Conservation (phyloP, 2,329 filamentous ascomycete genomes). For the Metarhizium album region DNA sequence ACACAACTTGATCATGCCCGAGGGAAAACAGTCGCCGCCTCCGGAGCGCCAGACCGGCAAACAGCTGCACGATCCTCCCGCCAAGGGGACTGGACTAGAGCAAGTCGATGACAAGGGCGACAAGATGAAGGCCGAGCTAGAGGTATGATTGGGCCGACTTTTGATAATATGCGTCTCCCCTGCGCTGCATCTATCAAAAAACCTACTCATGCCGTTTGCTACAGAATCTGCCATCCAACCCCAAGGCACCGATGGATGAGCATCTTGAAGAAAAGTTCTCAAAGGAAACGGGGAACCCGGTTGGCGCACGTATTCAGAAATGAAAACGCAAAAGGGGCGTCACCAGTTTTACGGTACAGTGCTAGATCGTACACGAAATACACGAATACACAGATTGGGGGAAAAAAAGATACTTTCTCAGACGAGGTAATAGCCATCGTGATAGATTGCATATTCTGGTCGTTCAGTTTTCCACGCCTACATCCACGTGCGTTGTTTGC, state of each 20-base stretch:
- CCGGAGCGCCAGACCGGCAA: conserved; percentile 56
- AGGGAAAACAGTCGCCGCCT: conserved; percentile 53
- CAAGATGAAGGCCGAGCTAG: conserved; percentile 38
- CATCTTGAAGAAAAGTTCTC: conserved; percentile 48
- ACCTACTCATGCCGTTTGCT: neutral
- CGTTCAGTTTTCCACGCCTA: too few species aligned
- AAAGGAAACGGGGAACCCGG: conserved; percentile 28
- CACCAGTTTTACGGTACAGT: neutral
- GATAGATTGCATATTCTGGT: neutral
- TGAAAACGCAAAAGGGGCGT: conserved; percentile 3
- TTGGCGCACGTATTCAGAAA: conserved; percentile 2
- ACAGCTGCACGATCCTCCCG: conserved; percentile 51
- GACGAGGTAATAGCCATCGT: neutral
- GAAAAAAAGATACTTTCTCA: neutral
- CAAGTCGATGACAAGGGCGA: conserved; percentile 42
- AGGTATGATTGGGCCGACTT: conserved; percentile 26
- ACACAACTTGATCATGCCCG: conserved; percentile 45
- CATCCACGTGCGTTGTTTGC: neutral
- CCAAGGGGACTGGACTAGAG: conserved; percentile 46
- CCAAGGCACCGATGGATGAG: conserved; percentile 52
- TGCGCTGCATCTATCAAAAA: too few species aligned
- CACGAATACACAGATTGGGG: neutral
- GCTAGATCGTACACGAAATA: neutral
- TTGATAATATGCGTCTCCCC: neutral
- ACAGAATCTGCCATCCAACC: conserved; percentile 52